A percentile compares a stretch with the other conserved stretches of the same genome.
These are phyloP conservation scores for Coniella vitis DNA, from an alignment of 2,329 filamentous ascomycete species.

Conservation along the genomic window DNA sequence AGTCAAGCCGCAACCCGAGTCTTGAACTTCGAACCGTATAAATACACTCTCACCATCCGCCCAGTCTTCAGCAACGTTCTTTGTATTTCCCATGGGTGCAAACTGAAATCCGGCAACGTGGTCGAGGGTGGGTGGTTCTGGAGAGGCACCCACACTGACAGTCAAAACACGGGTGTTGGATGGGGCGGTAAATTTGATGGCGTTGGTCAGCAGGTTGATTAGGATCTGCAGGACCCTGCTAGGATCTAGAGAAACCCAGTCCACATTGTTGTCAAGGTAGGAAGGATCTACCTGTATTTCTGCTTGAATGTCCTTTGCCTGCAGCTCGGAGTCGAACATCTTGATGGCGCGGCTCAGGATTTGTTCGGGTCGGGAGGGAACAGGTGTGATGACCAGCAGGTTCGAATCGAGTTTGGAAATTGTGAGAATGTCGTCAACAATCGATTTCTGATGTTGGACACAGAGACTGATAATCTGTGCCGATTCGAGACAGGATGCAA, in stretches of 20 bases:
- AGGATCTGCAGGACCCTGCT: conserved; percentile 51
- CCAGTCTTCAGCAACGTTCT: conserved; percentile 24
- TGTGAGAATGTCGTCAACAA: conserved; percentile 42
- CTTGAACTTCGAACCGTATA: conserved; percentile 49
- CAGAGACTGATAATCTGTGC: conserved; percentile 51
- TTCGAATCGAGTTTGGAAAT: conserved; percentile 48
- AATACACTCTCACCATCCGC: conserved; percentile 29
- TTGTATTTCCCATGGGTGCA: conserved; percentile 21
- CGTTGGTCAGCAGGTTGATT: conserved; percentile 55
- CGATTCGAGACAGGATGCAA: conserved; percentile 45
- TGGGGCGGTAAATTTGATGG: conserved; percentile 49
- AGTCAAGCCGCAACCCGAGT: conserved; percentile 58
- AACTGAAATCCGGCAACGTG: conserved; percentile 24
- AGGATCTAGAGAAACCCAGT: conserved; percentile 52
- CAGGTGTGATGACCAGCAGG: conserved; percentile 48
- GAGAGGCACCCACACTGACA: conserved; percentile 43
- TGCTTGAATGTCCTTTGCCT: conserved; percentile 48
- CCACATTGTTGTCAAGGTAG: conserved; percentile 39
- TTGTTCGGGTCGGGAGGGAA: conserved; percentile 43
- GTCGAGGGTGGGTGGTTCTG: conserved; percentile 26
- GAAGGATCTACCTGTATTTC: conserved; percentile 41
- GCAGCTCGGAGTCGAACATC: conserved; percentile 52
- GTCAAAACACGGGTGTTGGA: conserved; percentile 33
- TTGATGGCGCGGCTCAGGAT: conserved; percentile 47
- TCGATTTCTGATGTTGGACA: conserved; percentile 49